Evolutionary conservation across 257 asterid species (phyloP), one percentile per base, ranked within the genome.

Genomic region (Nicotiana benthamiana): DNA sequence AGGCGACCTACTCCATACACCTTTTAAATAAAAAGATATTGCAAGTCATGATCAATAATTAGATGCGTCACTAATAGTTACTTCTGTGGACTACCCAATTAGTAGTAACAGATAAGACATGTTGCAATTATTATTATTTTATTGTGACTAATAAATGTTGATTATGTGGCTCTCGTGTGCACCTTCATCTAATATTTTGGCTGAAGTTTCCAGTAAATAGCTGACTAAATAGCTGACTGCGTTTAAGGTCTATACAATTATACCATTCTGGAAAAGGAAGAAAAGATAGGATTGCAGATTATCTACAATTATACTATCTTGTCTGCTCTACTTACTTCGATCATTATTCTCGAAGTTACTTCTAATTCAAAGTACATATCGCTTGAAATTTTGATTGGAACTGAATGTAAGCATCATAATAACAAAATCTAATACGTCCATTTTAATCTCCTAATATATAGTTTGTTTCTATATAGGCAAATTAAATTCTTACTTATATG

Each of bases 161-260:
- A 46, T 46, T 46, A 12, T 72, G 83, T 82, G 83, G 79, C 75
- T 72, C 65, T 22, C 6, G 52, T 9, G 48, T 30, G 3, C 2
- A 18, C 18, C 43, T 20, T 57, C 24, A 57, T 28, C n/a, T 10
- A 40, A 27, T 15, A 46, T 27, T 56, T 40, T 20, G 3, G 66
- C 57, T 77, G 81, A 81, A 81, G 52, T 53, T 79, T 79, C 79
- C 63, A 62, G 81, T 75, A 10, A 52, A 11, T 17, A 10, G 11
- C 9, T 8, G 3, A 5, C 56, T 75, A 10, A 52, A 11, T 17
- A 10, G 11, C 9, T 8, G 3, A 5, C 56, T 15, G 59, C 78
- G 9, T 57, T 59, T 43, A 30, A 54, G 61, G 40, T 64, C 18
- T 40, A 60, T 6, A 22, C 60, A 78, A 51, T 70, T 20, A 54